These are phyloP conservation scores for Acanthamoeba sp. DNA, from an alignment of 208 protist species.

Conservation along the genomic window DNA sequence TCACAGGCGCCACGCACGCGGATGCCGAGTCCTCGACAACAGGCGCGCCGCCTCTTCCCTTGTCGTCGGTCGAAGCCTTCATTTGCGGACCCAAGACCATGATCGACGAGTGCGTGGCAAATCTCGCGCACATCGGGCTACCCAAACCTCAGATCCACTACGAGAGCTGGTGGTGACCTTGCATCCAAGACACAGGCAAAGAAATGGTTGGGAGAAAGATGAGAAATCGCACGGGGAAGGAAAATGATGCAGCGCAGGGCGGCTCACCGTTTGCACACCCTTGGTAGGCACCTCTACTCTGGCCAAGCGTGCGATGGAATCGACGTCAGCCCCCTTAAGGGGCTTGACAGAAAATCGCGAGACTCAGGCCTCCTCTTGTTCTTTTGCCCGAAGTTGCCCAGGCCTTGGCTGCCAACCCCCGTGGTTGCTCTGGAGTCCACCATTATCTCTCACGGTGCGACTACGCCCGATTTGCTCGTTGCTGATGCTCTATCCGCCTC, in stretches of 20 bases:
- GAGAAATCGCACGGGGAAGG: too few species aligned
- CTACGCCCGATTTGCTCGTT: neutral
- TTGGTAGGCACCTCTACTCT: neutral
- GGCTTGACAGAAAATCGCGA: neutral
- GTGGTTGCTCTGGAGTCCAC: slow-evolving; percentile 92
- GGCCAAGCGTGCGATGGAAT: too few species aligned
- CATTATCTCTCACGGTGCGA: slow-evolving; percentile 90
- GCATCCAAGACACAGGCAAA: too few species aligned
- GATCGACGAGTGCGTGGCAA: slow-evolving; percentile 37
- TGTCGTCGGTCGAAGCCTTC: neutral
- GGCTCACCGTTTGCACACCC: neutral
- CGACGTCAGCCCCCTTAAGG: neutral
- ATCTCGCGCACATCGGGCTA: neutral
- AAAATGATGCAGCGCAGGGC: neutral
- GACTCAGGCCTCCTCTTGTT: slow-evolving; percentile 21
- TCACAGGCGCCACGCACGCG: neutral
- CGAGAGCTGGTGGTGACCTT: slow-evolving; percentile 24
- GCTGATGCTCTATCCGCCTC: neutral
- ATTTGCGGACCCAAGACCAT: neutral
- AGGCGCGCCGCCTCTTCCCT: too few species aligned
- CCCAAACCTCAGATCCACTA: neutral
- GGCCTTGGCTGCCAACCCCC: slow-evolving; percentile 84
- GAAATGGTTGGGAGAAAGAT: too few species aligned
- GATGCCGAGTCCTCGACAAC: neutral
- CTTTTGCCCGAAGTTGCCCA: slow-evolving; percentile 84